phyloP scores from a whole-genome alignment of 192 early-diverging fungal species.

The Geranomyces michiganensis region DNA sequence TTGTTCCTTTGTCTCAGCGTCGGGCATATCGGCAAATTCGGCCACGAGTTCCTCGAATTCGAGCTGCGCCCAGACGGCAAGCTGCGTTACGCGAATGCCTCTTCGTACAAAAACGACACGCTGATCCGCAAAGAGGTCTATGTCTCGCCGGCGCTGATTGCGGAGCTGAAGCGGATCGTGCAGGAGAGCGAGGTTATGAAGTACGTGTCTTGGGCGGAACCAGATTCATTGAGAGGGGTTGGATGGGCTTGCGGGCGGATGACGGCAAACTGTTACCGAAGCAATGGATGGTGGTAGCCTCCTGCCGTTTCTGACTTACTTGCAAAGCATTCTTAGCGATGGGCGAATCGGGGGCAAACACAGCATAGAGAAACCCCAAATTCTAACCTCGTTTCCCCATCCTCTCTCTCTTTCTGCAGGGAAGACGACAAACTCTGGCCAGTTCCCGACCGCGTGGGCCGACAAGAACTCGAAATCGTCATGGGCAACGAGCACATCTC shows the following conservation, averaged over 20 bases:
- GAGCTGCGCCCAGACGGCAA: slow-evolving; percentile 86
- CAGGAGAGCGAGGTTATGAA: slow-evolving; percentile 88
- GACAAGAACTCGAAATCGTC: slow-evolving; percentile 94
- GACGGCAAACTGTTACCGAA: no score
- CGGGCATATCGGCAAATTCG: slow-evolving; percentile 92
- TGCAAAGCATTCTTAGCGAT: no score
- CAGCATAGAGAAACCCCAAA: no score
- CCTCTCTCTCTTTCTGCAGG: slow-evolving; percentile 39
- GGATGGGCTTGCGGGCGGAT: no score
- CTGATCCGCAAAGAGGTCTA: slow-evolving; percentile 92
- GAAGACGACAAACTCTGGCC: slow-evolving; percentile 95
- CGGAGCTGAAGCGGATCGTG: slow-evolving; percentile 89
- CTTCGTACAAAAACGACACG: slow-evolving; percentile 95
- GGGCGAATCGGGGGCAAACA: no score
- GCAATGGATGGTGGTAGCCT: not conserved
- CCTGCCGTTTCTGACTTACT: not conserved
- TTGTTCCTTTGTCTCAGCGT: slow-evolving; percentile 47
- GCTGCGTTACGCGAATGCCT: slow-evolving; percentile 96
- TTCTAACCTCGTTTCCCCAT: no score
- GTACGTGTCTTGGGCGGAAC: no score
- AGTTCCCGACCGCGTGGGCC: slow-evolving; percentile 81
- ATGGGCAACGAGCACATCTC: slow-evolving; percentile 87
- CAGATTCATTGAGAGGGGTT: no score
- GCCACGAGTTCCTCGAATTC: slow-evolving; percentile 99
- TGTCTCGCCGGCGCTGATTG: slow-evolving; percentile 76